Base-by-base conservation (phyloP, 805 yeast genomes). In the Myxozyma sirexii region DNA sequence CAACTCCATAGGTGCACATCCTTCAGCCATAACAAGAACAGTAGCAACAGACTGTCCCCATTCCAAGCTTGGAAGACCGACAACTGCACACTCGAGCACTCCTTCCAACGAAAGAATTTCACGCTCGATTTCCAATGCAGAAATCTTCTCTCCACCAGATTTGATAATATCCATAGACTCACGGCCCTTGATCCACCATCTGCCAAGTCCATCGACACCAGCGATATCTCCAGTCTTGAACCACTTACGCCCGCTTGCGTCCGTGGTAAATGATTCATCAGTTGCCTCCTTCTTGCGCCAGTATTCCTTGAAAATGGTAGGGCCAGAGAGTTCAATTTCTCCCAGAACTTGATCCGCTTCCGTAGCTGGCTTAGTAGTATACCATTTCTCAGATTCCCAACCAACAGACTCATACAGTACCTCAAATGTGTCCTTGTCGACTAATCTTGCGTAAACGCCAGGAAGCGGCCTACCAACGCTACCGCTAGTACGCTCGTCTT, bases 141-240 rank as follows among this genome's bases (percentile, higher is more conserved):
- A 71, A 3, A 71, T 52, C 63, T 71, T 71, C 56, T 71, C 75
- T 1, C 75, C 75, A 21, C 75, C 75, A 15, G 71, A 66, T 56
- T 72, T 72, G 62, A 72, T 73, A 41, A 72, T 72, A 52, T 72
- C 75, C 76, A 73, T 72, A 47, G 72, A 68, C 43, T 72, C 72
- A 23, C 75, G 67, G 4, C 75, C 75, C 39, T 68, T 77, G 57
- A 84, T 83, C 63, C 71, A 75, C 44, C 84, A 69, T 54, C 80
- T 74, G 2, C 87, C 85, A 0, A 70, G 68, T 1, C 63, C 62
- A 33, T 77, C 77, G 42, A 82, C 72, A 15, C 73, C 70, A 12
- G 82, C 86, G 67, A 84, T 78, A 67, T 83, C 87, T 29, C 87
- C 87, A 3, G 87, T 82, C 44, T 74, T 70, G 70, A 82, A 82